Percentiles rank a stretch among this genome's conserved stretches.
These are phyloP conservation scores for Boletus rubropictus DNA, from an alignment of 768 basidiomycete genomes.

Conservation along the genomic window DNA sequence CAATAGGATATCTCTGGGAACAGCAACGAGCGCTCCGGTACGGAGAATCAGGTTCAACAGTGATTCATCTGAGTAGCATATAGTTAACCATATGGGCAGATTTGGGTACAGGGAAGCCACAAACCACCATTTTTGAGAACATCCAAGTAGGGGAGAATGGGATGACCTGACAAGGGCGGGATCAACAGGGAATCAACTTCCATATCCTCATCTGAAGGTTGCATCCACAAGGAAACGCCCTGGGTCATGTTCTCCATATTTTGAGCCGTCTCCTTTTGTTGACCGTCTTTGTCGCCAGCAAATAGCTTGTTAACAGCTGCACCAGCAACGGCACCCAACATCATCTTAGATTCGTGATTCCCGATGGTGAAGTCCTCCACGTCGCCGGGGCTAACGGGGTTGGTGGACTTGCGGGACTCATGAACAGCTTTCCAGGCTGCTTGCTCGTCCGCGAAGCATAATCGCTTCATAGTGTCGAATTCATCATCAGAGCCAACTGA, in stretches of 20 bases:
- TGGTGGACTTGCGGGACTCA: slow-evolving; percentile 19
- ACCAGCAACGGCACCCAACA: slow-evolving; percentile 30
- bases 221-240: slow-evolving; percentile 32
- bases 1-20: slow-evolving; percentile 27
- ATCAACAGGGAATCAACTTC: slow-evolving; percentile 13
- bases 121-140: slow-evolving; percentile 32
- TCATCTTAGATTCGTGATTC: slow-evolving; percentile 26
- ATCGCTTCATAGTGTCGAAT: slow-evolving; percentile 14
- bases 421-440: slow-evolving; percentile 37
- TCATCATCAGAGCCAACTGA: slow-evolving; percentile 13
- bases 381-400: slow-evolving; percentile 1
- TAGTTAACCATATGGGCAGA: not conserved
- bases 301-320: slow-evolving; percentile 43
- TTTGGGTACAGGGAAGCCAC: slow-evolving; percentile 7
- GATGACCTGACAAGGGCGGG: slow-evolving; percentile 15
- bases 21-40: slow-evolving; percentile 35
- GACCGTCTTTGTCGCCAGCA: slow-evolving; percentile 33
- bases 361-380: slow-evolving; percentile 36
- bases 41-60: slow-evolving; percentile 38
- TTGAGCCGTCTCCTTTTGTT: slow-evolving; percentile 25
- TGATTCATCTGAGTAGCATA: slow-evolving; percentile 32
- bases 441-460: slow-evolving; percentile 32
- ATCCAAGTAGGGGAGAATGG: slow-evolving; percentile 31
- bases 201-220: slow-evolving; percentile 16
- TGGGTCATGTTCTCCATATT: slow-evolving; percentile 13